Evolutionary conservation across 2,329 filamentous ascomycete species (phyloP).

Genomic region (Myriosclerotinia curreyana): DNA sequence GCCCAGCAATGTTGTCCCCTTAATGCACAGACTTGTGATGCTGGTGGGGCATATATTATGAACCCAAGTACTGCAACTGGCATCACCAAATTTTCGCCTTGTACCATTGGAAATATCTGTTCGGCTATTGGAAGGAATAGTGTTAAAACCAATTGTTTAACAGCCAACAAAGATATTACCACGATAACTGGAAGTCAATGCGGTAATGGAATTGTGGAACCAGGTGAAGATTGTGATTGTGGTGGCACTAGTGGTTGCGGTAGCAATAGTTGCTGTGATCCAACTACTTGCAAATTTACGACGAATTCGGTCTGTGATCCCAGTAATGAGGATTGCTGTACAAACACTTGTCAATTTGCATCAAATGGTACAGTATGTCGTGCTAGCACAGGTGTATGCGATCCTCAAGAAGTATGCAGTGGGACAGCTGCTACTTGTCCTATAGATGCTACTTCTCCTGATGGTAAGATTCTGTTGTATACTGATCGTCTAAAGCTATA

Average conservation of each 20-base stretch:
- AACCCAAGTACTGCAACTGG: conserved; percentile 78
- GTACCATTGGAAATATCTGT: conserved; percentile 91
- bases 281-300: conserved; percentile 82
- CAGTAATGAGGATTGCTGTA: conserved; percentile 80
- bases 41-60: conserved; percentile 83
- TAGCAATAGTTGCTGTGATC: conserved; percentile 77
- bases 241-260: conserved; percentile 72
- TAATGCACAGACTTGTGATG: conserved; percentile 64
- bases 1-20: conserved; percentile 78
- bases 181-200: conserved; percentile 83
- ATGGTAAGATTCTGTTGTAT: conserved; percentile 51
- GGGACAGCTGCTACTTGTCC: conserved; percentile 74
- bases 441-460: conserved; percentile 61
- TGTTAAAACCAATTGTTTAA: conserved; percentile 73
- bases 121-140: conserved; percentile 74
- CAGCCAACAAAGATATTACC: conserved; percentile 78
- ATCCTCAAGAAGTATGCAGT: conserved; percentile 79
- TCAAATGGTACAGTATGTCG: conserved; percentile 73
- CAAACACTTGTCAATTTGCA: conserved; percentile 62
- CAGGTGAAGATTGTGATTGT: conserved; percentile 93
- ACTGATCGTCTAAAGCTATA: not conserved
- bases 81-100: conserved; percentile 80
- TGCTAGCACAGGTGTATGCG: conserved; percentile 73
- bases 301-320: conserved; percentile 71
- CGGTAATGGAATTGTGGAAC: conserved; percentile 95